phyloP scores from a whole-genome alignment of 371 early-diverging fungal species.

The Actinomortierella ambigua region DNA sequence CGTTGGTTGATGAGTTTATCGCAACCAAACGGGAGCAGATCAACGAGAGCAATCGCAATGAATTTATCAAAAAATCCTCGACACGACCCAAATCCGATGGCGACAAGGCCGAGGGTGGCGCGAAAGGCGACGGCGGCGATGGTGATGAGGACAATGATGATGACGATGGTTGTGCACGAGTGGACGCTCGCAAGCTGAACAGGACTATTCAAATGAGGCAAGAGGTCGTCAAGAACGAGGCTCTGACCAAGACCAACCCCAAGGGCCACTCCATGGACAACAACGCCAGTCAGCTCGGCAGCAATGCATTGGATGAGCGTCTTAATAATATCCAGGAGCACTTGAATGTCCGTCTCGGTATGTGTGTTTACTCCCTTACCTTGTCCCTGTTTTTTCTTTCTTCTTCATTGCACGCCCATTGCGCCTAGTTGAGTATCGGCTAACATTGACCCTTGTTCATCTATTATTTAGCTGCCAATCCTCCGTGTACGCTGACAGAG shows the following conservation, averaged over 20 bases:
- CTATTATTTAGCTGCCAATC: conserved; percentile 24
- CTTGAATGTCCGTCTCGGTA: conserved; percentile 66
- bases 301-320: conserved; percentile 54
- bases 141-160: conserved; percentile 18
- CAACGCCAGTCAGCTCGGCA: conserved; percentile 10
- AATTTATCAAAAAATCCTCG: conserved; percentile 54
- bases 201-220: conserved; percentile 84
- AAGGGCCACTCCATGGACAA: conserved; percentile 24
- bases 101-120: not conserved
- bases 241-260: conserved; percentile 74
- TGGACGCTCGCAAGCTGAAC: conserved; percentile 75
- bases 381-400: conserved; percentile 9
- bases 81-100: conserved; percentile 43
- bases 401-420: too few species aligned
- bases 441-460: not conserved
- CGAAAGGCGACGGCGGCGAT: too few species aligned
- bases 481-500: conserved; percentile 49
- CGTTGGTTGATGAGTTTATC: conserved; percentile 61
- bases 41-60: conserved; percentile 73
- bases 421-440: not conserved
- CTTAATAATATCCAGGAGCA: conserved; percentile 67
- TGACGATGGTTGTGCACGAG: conserved; percentile 62
- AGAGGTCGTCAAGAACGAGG: conserved; percentile 77
- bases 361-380: conserved; percentile 29
- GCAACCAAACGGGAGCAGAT: conserved; percentile 66